Evolutionary conservation across 768 basidiomycete genomes (phyloP), one percentile per base, ranked within the genome.

Genomic region (Suillus subluteus): DNA sequence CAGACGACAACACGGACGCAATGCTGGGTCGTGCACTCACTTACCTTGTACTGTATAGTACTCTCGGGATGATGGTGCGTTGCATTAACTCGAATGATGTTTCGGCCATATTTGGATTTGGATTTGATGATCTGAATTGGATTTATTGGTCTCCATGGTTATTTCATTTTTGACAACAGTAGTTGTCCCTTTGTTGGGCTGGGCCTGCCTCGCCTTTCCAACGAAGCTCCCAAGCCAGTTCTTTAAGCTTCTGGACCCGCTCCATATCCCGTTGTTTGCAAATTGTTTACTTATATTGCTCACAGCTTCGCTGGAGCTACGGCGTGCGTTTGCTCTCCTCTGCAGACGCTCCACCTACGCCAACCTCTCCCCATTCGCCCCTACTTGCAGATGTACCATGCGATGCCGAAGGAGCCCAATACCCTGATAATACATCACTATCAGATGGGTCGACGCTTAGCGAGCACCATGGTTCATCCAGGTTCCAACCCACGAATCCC

Each of bases 11-110:
- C 73, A 84, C 87, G 70, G 86, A 96, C 69, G 88, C 90, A 30
- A 98, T 97, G 93, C 85, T 98, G 38, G 96, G 96, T 38, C 86
- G 98, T 9, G 95, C 94, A 0, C 80, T 97, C 65, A 92, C 91
- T 0, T 96, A 97, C 73, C 85, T 97, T 55, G 94, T 98, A 8
- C 83, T 98, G 26, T 96, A 96, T 76, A 95, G 93, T 66, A 98
- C 96, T 0, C 84, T 99, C 40, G 98, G 98, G 54, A 97, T 97
- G 95, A 88, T 98, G 73, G 93, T 95, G 73, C 71, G 91, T 84
- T 38, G 55, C 55, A 5, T 54, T 23, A 63, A 41, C 23, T 52
- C 58, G 56, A 46, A 52, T 52, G 1, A 13, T 6, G 7, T 52
- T 16, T 4, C 50, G 1, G 7, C 7, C 48, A 16, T 41, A 41